Base-by-base conservation (phyloP, 2,329 filamentous ascomycete genomes). In the Ascochyta lentis region DNA sequence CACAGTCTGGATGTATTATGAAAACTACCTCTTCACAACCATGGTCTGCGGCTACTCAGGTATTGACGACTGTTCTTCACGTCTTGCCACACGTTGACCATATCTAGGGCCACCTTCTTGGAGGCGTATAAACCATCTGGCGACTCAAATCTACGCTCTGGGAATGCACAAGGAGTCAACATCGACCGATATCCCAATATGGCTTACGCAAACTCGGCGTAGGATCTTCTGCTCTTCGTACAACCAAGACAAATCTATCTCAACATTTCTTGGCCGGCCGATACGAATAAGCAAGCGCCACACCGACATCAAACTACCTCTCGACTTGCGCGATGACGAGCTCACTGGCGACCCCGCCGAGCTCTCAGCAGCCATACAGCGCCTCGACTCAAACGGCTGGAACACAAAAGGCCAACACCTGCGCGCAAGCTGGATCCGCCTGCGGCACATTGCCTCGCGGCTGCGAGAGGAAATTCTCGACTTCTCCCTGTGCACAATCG, bases 1-100 rank as follows among this genome's bases (percentile, higher is more conserved):
- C 19, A 67, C 63, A 3, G 54, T 70, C 0, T 75, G 71, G 72
- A 66, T 73, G 63, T 67, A 66, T 37, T 68, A 69, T 34, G 58
- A 79, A 23, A 78, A 74, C 45, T 68, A 76, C 9, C 49, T 75
- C 1, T 63, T 78, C 26, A 74, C 74, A 0, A 65, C 64, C 15
- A 63, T 76, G 61, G 65, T 77, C 6, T 70, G 73, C 37, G 76
- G 76, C 0, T 74, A 73, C 43, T 69, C 73, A 1, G 76, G 76
- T 77, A 37, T 24, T 10, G 3, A 24, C 7, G n/a, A 15, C 19
- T 2, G 3, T 8, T 34, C 5, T 1, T 3, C 15, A 15, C 4
- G 10, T 24, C 2, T 6, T 8, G 3, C 35, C 4, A n/a, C 10
- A 9, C 0, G 10, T 39, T 59, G 13, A 59, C 29, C 13, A 10